Evolutionary conservation across 345 rosid genomes (phyloP).

Genomic region (Erodium maritimum): DNA sequence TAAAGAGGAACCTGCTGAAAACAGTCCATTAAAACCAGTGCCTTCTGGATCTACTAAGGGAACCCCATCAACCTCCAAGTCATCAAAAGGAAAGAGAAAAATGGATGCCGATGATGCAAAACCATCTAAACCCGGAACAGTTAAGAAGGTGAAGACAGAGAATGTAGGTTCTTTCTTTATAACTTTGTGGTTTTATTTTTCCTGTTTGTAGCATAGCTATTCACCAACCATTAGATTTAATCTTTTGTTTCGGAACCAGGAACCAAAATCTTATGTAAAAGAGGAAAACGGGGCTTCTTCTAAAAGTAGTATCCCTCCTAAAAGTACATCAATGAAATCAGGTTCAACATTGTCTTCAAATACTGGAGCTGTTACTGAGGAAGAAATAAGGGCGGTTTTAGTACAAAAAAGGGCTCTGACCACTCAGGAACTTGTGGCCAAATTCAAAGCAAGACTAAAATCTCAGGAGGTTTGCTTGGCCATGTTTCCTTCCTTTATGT

Average conservation of each 20-base stretch:
- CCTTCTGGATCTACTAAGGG: conserved; percentile 59
- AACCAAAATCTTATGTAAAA: conserved; percentile 32
- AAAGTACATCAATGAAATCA: no score
- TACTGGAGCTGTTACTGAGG: conserved; percentile 76
- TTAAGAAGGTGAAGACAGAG: conserved; percentile 83
- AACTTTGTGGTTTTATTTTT: not conserved
- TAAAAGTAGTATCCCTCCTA: no score
- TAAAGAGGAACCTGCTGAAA: conserved; percentile 74
- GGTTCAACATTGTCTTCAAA: conserved; percentile 21
- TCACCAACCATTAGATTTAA: not conserved
- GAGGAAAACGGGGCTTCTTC: conserved; percentile 23
- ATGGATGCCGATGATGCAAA: conserved; percentile 55
- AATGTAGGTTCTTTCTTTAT: conserved; percentile 26
- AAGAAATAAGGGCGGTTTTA: conserved; percentile 74
- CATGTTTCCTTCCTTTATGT: not conserved
- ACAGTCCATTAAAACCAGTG: conserved; percentile 50
- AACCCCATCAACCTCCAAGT: conserved; percentile 57
- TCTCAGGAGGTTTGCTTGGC: conserved; percentile 40
- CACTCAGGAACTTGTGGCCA: conserved; percentile 79
- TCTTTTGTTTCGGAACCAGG: conserved; percentile 22
- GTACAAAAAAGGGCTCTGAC: conserved; percentile 69
- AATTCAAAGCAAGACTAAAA: conserved; percentile 66
- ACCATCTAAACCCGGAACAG: conserved; percentile 42
- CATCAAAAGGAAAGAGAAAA: conserved; percentile 80
- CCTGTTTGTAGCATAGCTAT: not conserved